Evolutionary conservation across 2,329 filamentous ascomycete genomes (phyloP), one percentile per base, ranked within the genome.

Genomic region (Zymoseptoria ardabiliae): DNA sequence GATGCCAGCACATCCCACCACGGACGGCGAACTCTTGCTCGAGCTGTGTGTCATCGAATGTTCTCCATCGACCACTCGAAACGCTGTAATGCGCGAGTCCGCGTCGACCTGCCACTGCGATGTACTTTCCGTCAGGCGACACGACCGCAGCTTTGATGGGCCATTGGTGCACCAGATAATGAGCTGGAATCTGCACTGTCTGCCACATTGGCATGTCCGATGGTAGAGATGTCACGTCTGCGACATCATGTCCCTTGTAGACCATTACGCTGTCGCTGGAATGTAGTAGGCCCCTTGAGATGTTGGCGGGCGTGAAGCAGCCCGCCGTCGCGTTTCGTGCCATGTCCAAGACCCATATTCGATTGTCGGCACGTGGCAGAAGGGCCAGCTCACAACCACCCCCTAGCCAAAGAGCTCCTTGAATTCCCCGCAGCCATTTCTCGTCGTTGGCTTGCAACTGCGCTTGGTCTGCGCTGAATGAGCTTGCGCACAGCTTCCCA

Each of bases 1-100:
- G 91, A 71, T 96, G 92, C 94, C 94, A 99, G 72, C 93, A 97
- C 92, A 99, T 96, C 6, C 94, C 94, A 54, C 94, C 94, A 63
- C 92, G 82, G 13, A 99, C 90, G 22, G 91, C 85, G 71, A 99
- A 99, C 63, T 92, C 90, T 68, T 92, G 91, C 74, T 97, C 94
- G 70, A 87, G 83, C 28, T 82, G 84, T 23, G 86, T 82, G 68
- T 92, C 91, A 54, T 88, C 82, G 72, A 99, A 99, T 0, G 89
- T 95, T 72, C 96, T 97, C 94, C 94, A 99, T 60, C 94, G 84
- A 25, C 93, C 90, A 71, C 93, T 97, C 66, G 89, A 89, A 62
- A 97, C 85, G 69, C 94, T 97, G 75, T 99, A 99, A 73, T 99
- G 94, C 9, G 93, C 93, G 55, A 99, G 80, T 0, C 94, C 94